Percentiles rank a stretch among this genome's conserved stretches.
phyloP scores from a whole-genome alignment of 257 asterid species.

The Orobanche coerulescens region DNA sequence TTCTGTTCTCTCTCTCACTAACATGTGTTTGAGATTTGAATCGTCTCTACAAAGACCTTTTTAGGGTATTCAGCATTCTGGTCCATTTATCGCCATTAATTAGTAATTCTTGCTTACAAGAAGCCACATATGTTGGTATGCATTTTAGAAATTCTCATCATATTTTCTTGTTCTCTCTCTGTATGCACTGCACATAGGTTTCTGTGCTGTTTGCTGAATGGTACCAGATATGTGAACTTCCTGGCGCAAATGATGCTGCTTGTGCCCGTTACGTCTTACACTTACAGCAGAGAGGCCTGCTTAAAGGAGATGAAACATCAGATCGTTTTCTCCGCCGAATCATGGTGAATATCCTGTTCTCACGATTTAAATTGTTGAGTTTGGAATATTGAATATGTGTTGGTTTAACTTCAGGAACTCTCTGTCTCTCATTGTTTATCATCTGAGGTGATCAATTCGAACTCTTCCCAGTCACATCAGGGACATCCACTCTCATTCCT shows the following conservation, averaged over 20 bases:
- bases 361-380: background rate
- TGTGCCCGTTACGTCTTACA: conserved; percentile 55
- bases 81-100: background rate
- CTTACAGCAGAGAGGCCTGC: conserved; percentile 73
- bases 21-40: background rate
- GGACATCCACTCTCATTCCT: conserved; percentile 77
- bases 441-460: conserved; percentile 63
- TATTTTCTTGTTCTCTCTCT: conserved; percentile 5
- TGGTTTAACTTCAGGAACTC: conserved; percentile 54
- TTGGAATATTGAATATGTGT: background rate
- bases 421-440: conserved; percentile 84
- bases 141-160: background rate
- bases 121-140: background rate
- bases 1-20: background rate
- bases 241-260: conserved; percentile 72
- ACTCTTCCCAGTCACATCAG: conserved; percentile 57
- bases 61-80: background rate
- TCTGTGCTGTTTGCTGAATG: conserved; percentile 68
- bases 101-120: background rate
- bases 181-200: conserved; percentile 36
- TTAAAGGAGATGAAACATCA: conserved; percentile 84
- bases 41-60: background rate
- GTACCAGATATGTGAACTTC: conserved; percentile 82
- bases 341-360: conserved; percentile 39
- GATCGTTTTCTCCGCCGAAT: conserved; percentile 79